Evolutionary conservation across 1,284 basidiomycete species (phyloP).

Genomic region (Kalmanozyma brasiliensis): DNA sequence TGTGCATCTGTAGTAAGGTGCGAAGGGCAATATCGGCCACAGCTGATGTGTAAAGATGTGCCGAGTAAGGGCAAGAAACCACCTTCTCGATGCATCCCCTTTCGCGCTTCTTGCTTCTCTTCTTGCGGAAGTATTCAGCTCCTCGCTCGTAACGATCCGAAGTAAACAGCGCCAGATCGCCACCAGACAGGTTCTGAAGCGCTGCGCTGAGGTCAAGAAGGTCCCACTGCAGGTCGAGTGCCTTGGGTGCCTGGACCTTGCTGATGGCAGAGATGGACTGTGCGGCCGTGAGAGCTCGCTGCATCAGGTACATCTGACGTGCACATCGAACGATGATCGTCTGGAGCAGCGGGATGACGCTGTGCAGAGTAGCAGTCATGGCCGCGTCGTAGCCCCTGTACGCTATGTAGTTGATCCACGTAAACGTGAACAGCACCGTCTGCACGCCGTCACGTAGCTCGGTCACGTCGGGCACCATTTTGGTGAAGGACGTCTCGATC

Average conservation of each 20-base stretch:
- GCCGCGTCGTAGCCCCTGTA: constrained; percentile 1
- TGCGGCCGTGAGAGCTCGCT: background rate
- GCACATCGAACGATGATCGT: constrained; percentile 21
- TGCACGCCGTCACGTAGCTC: constrained; percentile 33
- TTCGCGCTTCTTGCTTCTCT: background rate
- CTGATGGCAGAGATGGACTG: background rate
- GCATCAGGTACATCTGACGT: constrained; percentile 3
- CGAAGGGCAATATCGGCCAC: constrained; percentile 14
- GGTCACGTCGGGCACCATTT: constrained; percentile 13
- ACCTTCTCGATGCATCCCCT: constrained; percentile 17
- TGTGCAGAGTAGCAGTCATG: constrained; percentile 8
- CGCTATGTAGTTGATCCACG: constrained; percentile 34
- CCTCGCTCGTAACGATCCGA: background rate
- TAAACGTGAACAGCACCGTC: constrained; percentile 25
- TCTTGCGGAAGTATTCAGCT: background rate
- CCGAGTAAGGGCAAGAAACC: constrained; percentile 5
- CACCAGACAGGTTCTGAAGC: constrained; percentile 18
- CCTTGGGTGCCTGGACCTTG: background rate
- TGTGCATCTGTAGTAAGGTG: background rate
- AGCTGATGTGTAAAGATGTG: constrained; percentile 6
- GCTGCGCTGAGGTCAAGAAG: constrained; percentile 13
- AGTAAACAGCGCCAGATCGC: constrained; percentile 12
- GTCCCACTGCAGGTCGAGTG: constrained; percentile 7
- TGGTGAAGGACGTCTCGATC: background rate
- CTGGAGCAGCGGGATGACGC: constrained; percentile 23